These are phyloP conservation scores for Gracilariopsis chorda DNA, from an alignment of 23 red algal genomes.

Conservation along the genomic window DNA sequence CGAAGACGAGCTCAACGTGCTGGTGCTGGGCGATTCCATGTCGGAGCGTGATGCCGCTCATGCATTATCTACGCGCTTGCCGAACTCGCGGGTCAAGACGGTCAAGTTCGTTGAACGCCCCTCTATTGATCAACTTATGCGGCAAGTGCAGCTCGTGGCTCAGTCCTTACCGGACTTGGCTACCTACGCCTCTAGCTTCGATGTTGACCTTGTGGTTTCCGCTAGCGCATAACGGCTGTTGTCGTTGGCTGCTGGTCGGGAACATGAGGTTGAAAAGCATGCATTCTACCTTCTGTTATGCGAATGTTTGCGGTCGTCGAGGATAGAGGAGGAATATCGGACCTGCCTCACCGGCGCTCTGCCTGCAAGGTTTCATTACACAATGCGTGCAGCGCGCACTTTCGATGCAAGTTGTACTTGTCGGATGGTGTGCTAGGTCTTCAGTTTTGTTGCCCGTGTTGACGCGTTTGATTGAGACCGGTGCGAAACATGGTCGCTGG, in stretches of 20 bases:
- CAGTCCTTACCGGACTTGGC: conserved; percentile 63
- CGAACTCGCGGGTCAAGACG: conserved; percentile 78
- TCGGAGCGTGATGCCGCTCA: conserved; percentile 94
- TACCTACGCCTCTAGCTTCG: conserved; percentile 46
- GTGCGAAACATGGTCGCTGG: too few relatives aligned
- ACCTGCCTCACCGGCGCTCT: too few relatives aligned
- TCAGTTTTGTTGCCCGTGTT: too few relatives aligned
- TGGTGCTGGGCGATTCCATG: conserved; percentile 89
- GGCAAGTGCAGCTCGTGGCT: conserved; percentile 78
- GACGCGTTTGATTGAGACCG: too few relatives aligned
- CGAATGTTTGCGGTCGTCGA: too few relatives aligned
- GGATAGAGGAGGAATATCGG: too few relatives aligned
- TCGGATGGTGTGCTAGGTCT: too few relatives aligned
- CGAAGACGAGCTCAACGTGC: conserved; percentile 78
- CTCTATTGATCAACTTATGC: conserved; percentile 76
- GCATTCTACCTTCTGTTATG: too few relatives aligned
- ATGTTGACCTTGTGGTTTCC: conserved; percentile 62
- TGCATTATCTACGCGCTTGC: conserved; percentile 56
- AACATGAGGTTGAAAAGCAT: neutral
- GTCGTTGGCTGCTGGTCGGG: neutral
- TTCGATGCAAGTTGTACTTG: too few relatives aligned
- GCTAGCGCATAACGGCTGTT: conserved; percentile 18
- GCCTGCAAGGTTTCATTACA: too few relatives aligned
- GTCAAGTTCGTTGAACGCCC: conserved; percentile 97
- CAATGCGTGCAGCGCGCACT: too few relatives aligned